These are phyloP conservation scores for Hyphodiscus sp. DNA, from an alignment of 2,329 filamentous ascomycete genomes.

Conservation along the genomic window DNA sequence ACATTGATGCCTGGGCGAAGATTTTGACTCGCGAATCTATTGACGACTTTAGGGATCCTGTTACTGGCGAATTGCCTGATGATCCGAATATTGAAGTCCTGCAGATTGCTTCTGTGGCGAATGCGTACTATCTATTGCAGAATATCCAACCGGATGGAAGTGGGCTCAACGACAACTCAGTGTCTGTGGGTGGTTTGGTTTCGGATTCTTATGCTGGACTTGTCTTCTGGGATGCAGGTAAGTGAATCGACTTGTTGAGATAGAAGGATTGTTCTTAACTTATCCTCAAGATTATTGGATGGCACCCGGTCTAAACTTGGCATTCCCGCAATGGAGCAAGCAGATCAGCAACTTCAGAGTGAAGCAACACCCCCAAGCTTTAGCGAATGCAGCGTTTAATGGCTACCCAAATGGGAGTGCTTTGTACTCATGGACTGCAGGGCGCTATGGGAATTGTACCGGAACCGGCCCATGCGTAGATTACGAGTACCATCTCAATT, in stretches of 20 bases:
- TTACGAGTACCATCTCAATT: slow-evolving; percentile 67
- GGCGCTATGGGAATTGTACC: slow-evolving; percentile 62
- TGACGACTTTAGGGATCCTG: slow-evolving; percentile 53
- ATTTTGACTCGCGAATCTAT: slow-evolving; percentile 56
- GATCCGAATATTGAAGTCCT: slow-evolving; percentile 46
- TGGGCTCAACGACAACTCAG: slow-evolving; percentile 55
- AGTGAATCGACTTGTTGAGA: slow-evolving; percentile 2
- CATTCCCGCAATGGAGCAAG: slow-evolving; percentile 54
- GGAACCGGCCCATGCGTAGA: slow-evolving; percentile 58
- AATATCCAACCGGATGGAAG: slow-evolving; percentile 39
- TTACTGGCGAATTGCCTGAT: slow-evolving; percentile 53
- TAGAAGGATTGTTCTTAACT: not conserved
- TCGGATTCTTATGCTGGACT: slow-evolving; percentile 62
- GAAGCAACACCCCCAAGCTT: slow-evolving; percentile 51
- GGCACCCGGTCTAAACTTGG: slow-evolving; percentile 53
- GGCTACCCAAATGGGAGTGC: slow-evolving; percentile 51
- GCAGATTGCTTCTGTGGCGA: slow-evolving; percentile 48
- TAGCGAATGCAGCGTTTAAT: slow-evolving; percentile 55
- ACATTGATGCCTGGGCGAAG: slow-evolving; percentile 54
- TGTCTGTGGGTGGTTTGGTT: slow-evolving; percentile 60
- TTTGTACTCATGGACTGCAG: slow-evolving; percentile 63
- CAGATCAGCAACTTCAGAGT: slow-evolving; percentile 60
- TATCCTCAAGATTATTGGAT: slow-evolving; percentile 26
- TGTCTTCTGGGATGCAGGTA: slow-evolving; percentile 36
- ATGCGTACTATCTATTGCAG: slow-evolving; percentile 50